Evolutionary conservation across 2,329 filamentous ascomycete genomes (phyloP), one percentile per base, ranked within the genome.

Genomic region (Ophiostoma ulmi): DNA sequence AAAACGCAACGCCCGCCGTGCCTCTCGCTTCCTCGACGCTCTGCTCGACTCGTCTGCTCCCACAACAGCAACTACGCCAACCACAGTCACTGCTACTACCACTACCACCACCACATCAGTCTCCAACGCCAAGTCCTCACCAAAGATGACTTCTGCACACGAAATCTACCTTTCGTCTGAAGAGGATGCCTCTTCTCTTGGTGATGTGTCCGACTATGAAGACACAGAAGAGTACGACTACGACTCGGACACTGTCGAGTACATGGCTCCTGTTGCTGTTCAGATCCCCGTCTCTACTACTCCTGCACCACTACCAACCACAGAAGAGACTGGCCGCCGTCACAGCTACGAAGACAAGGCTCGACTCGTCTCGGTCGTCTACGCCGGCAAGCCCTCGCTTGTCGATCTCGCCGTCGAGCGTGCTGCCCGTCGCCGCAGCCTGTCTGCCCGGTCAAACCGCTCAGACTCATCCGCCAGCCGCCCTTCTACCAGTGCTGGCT

Each of bases 141-240:
- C 63, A 20, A 39, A 39, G n/a, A 63, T 63, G 58, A 35, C 55
- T 17, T 77, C 77, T 1, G 85, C 86, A 6, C 87, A 88, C 76
- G 85, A 88, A 71, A 76, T 86, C 71, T 90, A 90, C 77, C 83
- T 90, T 36, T 89, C 87, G 1, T 89, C 87, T 0, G 88, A 90
- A 74, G 88, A 90, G 76, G 88, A 89, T 73, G 86, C 83, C 39
- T 89, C 87, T 1, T 87, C 87, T 1, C 86, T 85, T 22, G 84
- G 85, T 65, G 87, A 87, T 77, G 35, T 73, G 84, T 88, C 86
- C 72, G 81, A 80, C 72, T 77, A 74, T 38, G 76, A 86, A 64
- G 76, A 79, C 70, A 26, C 58, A 13, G 26, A 63, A 17, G 58
- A 78, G 22, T 66, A 66, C 48, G 58, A 58, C 52, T 26, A 66